Conservation (phyloP, 495 filamentous ascomycete genomes). For the Hyaloscypha finlandica region DNA sequence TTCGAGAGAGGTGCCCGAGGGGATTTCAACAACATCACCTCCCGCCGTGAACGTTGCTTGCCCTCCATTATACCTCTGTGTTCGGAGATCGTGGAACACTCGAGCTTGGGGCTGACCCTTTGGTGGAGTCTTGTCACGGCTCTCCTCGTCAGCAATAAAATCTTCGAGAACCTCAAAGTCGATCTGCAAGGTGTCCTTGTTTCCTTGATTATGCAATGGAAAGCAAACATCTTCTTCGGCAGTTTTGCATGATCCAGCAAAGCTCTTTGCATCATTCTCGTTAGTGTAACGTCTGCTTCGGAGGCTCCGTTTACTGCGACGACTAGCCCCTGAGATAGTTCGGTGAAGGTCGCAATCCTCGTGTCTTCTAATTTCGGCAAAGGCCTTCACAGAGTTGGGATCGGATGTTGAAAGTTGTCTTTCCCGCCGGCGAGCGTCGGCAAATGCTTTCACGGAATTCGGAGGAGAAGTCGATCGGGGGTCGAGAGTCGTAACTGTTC, state of each 20-base stretch:
- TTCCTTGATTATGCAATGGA: conserved; percentile 55
- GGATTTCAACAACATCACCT: conserved; percentile 50
- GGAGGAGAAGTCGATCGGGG: conserved; percentile 81
- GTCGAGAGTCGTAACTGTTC: conserved; percentile 46
- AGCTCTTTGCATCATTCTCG: conserved; percentile 46
- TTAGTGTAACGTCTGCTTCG: conserved; percentile 49
- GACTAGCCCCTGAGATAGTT: conserved; percentile 69
- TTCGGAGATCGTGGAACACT: conserved; percentile 63
- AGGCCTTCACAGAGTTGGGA: conserved; percentile 35
- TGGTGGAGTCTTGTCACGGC: conserved; percentile 34
- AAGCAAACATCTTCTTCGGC: conserved; percentile 88
- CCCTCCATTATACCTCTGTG: conserved; percentile 21
- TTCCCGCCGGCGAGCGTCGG: conserved; percentile 66
- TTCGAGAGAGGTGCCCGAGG: conserved; percentile 39
- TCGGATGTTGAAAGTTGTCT: conserved; percentile 55
- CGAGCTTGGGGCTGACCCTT: conserved; percentile 40
- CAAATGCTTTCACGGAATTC: conserved; percentile 97
- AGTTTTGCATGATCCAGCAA: conserved; percentile 50
- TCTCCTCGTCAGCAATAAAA: conserved; percentile 65
- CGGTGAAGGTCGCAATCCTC: conserved; percentile 71
- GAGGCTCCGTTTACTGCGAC: conserved; percentile 37
- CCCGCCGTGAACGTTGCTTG: conserved; percentile 41
- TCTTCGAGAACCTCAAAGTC: conserved; percentile 89
- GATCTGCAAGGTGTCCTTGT: conserved; percentile 57
- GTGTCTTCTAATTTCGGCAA: conserved; percentile 48